These are phyloP conservation scores for Allium sativum DNA, from an alignment of 106 monocot species.

Conservation along the genomic window DNA sequence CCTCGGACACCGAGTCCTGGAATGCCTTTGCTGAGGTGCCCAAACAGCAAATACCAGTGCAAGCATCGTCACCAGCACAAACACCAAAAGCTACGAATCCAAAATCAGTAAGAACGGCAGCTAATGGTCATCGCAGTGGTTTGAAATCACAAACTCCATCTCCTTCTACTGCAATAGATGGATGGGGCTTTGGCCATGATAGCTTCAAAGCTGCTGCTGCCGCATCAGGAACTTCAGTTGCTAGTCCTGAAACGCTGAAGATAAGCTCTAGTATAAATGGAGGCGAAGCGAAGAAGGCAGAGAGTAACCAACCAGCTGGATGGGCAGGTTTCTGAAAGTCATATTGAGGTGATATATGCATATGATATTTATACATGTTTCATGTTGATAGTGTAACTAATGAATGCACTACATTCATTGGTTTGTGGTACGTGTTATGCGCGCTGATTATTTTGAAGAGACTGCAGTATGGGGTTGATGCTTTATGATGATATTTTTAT, in stretches of 20 bases:
- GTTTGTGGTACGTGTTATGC: too few species aligned
- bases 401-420: too few species aligned
- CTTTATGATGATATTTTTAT: too few species aligned
- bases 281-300: constrained; percentile 24
- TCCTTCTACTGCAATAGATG: constrained; percentile 1
- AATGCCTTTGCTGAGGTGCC: constrained; percentile 54
- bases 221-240: constrained; percentile 21
- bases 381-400: too few species aligned
- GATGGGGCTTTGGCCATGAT: constrained; percentile 59
- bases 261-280: too few species aligned
- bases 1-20: constrained; percentile 48
- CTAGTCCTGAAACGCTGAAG: too few species aligned
- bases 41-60: constrained; percentile 11
- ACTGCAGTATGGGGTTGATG: too few species aligned
- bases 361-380: not conserved
- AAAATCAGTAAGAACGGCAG: constrained; percentile 70
- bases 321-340: constrained; percentile 78
- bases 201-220: constrained; percentile 24
- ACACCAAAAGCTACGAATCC: constrained; percentile 21
- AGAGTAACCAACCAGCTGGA: constrained; percentile 54
- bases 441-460: too few species aligned
- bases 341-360: not conserved
- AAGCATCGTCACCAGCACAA: too few species aligned
- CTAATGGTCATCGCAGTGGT: constrained; percentile 20
- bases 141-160: constrained; percentile 6